Conservation (phyloP, 768 basidiomycete genomes). For the Podaxis sp. region DNA sequence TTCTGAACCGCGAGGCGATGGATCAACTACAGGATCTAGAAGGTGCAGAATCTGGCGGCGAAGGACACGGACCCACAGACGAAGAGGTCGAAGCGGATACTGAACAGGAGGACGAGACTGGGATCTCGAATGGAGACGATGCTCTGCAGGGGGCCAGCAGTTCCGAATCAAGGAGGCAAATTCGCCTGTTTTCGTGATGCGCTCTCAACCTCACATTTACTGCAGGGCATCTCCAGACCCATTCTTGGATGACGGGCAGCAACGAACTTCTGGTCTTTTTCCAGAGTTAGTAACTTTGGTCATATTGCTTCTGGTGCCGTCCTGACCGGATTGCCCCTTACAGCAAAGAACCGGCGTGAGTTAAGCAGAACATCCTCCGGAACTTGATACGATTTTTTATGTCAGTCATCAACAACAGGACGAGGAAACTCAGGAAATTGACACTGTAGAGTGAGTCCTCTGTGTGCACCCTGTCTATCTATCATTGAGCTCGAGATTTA, state of each 20-base stretch:
- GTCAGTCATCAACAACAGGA: not conserved
- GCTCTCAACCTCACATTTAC: not conserved
- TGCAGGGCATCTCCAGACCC: not conserved
- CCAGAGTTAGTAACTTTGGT: not conserved
- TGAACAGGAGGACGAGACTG: slow-evolving; percentile 14
- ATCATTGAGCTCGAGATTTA: not conserved
- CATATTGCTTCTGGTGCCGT: not conserved
- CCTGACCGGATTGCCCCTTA: not conserved
- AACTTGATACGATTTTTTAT: too few species aligned
- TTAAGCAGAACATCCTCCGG: not conserved
- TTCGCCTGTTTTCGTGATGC: not conserved
- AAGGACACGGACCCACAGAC: slow-evolving; percentile 20
- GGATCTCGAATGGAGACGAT: not conserved
- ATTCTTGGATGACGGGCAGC: slow-evolving; percentile 1
- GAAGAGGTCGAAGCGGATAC: slow-evolving; percentile 21
- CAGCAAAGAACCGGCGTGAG: not conserved
- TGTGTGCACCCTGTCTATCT: not conserved
- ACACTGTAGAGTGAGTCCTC: not conserved
- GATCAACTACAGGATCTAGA: slow-evolving; percentile 23
- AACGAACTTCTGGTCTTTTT: not conserved
- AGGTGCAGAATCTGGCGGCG: slow-evolving; percentile 31
- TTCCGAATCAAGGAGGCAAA: not conserved
- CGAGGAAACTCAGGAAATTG: not conserved
- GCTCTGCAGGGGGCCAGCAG: not conserved
- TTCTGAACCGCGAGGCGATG: not conserved